Evolutionary conservation across 1,284 basidiomycete genomes (phyloP).

Genomic region (Cutaneotrichosporon dermatis): DNA sequence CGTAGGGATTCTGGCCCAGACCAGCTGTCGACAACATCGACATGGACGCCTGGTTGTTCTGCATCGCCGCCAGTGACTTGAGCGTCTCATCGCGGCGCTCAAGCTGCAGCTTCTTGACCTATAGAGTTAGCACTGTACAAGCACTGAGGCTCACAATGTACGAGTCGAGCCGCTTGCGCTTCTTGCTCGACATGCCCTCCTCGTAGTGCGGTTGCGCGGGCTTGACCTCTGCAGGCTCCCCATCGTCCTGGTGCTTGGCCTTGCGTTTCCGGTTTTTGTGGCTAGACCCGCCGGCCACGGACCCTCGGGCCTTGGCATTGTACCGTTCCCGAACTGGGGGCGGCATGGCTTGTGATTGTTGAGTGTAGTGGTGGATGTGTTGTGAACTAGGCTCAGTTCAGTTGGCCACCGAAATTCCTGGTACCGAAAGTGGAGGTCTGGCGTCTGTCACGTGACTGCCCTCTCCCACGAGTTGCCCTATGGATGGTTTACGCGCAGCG

Average conservation of each 20-base stretch:
- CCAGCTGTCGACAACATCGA: slow-evolving; percentile 34
- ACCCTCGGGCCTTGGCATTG: slow-evolving; percentile 47
- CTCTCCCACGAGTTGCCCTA: too few relatives aligned
- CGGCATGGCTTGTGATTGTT: slow-evolving; percentile 21
- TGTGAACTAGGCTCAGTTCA: too few relatives aligned
- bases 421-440: too few relatives aligned
- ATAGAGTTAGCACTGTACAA: neutral
- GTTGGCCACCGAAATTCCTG: too few relatives aligned
- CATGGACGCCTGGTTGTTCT: slow-evolving; percentile 29
- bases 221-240: slow-evolving; percentile 33
- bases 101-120: slow-evolving; percentile 48
- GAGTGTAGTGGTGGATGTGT: too few relatives aligned
- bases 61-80: slow-evolving; percentile 34
- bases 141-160: slow-evolving; percentile 50
- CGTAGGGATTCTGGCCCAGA: slow-evolving; percentile 42
- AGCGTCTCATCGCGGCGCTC: slow-evolving; percentile 44
- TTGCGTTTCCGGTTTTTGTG: slow-evolving; percentile 44
- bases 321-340: slow-evolving; percentile 43
- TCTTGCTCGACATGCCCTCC: slow-evolving; percentile 46
- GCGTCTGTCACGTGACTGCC: too few relatives aligned
- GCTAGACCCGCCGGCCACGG: slow-evolving; percentile 33
- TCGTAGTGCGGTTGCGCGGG: slow-evolving; percentile 36
- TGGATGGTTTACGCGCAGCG: too few relatives aligned
- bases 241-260: slow-evolving; percentile 35
- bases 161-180: slow-evolving; percentile 48